phyloP scores from a whole-genome alignment of 352 stramenopile genomes.

The Globisporangium nunn region DNA sequence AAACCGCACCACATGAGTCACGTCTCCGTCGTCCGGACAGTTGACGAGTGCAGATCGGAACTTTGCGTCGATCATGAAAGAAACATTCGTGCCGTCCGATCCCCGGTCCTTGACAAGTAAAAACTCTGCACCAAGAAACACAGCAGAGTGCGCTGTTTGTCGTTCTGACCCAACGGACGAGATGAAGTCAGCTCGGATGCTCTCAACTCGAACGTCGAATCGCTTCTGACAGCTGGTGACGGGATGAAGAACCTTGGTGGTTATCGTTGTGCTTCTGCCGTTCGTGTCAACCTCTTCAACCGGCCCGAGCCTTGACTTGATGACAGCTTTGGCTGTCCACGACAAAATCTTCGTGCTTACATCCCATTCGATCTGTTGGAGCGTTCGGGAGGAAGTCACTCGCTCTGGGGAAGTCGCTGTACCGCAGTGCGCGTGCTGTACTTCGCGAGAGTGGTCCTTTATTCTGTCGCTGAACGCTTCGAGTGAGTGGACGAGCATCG shows the following conservation, averaged over 20 bases:
- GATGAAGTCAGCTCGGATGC: conserved; percentile 4
- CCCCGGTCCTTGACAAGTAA: conserved; percentile 3
- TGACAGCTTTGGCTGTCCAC: conserved; percentile 6
- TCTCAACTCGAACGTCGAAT: conserved; percentile 5
- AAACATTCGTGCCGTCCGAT: neutral
- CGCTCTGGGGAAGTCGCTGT: neutral
- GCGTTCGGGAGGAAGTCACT: neutral
- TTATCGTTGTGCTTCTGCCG: conserved; percentile 3
- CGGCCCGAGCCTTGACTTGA: neutral
- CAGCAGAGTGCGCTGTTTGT: conserved; percentile 1
- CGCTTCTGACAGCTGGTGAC: neutral
- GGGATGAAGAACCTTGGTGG: neutral
- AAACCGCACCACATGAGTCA: neutral
- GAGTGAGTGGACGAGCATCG: conserved; percentile 9
- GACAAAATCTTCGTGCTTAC: conserved; percentile 1
- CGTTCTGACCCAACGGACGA: conserved; percentile 1
- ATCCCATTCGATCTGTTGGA: conserved; percentile 4
- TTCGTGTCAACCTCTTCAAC: conserved; percentile 9
- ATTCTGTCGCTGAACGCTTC: conserved; percentile 2
- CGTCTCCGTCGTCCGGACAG: neutral
- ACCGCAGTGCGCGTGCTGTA: neutral
- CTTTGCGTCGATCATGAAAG: conserved; percentile 1
- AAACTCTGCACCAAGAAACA: conserved; percentile 12
- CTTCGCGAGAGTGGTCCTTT: neutral
- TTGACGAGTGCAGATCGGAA: conserved; percentile 15